Base-by-base conservation (phyloP, 768 basidiomycete genomes). In the Suillus sp. region DNA sequence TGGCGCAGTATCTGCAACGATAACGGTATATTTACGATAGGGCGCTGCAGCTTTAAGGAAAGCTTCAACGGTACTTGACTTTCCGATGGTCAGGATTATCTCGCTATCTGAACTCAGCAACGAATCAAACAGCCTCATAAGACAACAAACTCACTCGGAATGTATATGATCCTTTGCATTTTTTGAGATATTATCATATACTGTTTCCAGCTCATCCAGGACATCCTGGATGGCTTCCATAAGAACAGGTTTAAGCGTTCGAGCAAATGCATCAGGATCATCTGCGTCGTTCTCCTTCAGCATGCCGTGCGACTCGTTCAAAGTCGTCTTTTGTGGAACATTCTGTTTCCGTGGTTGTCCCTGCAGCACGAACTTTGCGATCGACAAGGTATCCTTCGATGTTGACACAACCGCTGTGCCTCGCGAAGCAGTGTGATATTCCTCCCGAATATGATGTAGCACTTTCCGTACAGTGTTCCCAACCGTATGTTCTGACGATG, bases 181-280 rank as follows among this genome's bases (percentile, higher is more conserved):
- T 79, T 93, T 96, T 10, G 93, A 92, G 22, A 99, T 90, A 69
- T 91, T 95, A 68, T 97, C 93, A 69, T 98, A 94, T 1, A 96
- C 96, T 2, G 93, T 95, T 74, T 97, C 96, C 42, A 99, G 81
- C 75, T 99, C 97, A 67, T 97, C 95, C 51, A 97, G 82, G 20
- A 98, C 92, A 71, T 98, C 96, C 72, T 96, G 92, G 59, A 99
- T 96, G 8, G 95, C 97, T 75, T 97, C 95, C 84, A 98, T 94
- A 61, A 99, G 82, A 1, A 97, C 90, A 2, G 96, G 96, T 77
- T 96, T 97, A 59, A 99, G 74, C 40, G 84, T 85, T 45, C 82
- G 79, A 10, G 92, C 87, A 70, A 93, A 92, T 18, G 89, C 87
- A 70, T 93, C 90, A 0, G 89, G 90, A 74, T 92, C 91, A 61